Evolutionary conservation across 2,329 filamentous ascomycete genomes (phyloP), one percentile per base, ranked within the genome.

Genomic region (Blastomyces silverae): DNA sequence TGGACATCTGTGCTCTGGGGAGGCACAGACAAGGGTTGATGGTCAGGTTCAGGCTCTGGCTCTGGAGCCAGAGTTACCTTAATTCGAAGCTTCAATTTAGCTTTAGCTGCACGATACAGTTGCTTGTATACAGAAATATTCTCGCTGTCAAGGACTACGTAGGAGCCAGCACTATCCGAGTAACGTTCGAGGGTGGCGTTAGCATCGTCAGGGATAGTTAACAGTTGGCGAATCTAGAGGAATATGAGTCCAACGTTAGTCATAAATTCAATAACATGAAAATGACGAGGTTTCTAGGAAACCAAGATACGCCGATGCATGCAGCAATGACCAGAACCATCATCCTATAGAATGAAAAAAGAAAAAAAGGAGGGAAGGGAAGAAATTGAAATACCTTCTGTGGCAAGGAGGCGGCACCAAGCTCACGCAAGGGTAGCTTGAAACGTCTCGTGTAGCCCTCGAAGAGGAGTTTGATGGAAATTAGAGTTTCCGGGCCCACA

Each of bases 41-140:
- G 25, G 50, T 67, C 64, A 31, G 71, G 64, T 20, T 66, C 60
- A 52, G 69, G 68, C 46, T 68, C 59, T 57, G 64, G 63, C 22
- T 53, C n/a, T 55, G 68, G 66, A 28, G 76, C 70, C 62, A 83
- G 72, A 20, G 85, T 88, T 48, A 90, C 88, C 70, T 87, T 90
- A 66, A 99, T 85, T 78, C 94, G 92, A 71, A 99, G 87, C 87
- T 97, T 99, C 69, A 92, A 87, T 84, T 99, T 99, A 48, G 94
- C 94, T 82, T 97, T 99, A 69, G 94, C 94, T 70, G 94, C 94
- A 72, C 94, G 89, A 76, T 94, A 93, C 53, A 99, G 88, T 76
- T 97, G 94, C 82, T 97, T 97, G 83, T 96, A 99, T 73, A 96
- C 90, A 57, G 90, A 83, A 10, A 85, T 79, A 73, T 96, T 95